Conservation (phyloP, 2,329 filamentous ascomycete species). For the Fusarium pseudonygamai region DNA sequence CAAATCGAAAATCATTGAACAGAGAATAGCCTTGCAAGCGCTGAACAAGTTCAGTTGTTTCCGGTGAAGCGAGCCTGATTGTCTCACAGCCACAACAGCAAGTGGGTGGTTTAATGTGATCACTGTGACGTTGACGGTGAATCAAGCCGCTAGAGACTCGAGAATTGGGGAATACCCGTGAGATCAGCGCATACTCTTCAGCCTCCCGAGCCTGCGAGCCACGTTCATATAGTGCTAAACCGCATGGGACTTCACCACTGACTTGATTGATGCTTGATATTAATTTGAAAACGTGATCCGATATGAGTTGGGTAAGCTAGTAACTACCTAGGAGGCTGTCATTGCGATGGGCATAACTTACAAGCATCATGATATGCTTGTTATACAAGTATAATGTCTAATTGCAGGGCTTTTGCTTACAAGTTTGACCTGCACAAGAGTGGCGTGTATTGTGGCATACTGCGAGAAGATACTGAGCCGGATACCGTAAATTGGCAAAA, state of each 20-base stretch:
- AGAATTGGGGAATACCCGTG: slow-evolving; percentile 15
- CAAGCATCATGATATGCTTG: neutral
- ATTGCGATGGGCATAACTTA: slow-evolving; percentile 2
- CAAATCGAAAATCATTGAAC: neutral
- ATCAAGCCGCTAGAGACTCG: slow-evolving; percentile 31
- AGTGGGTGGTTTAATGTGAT: slow-evolving; percentile 32
- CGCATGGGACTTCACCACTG: slow-evolving; percentile 1
- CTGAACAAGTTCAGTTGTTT: slow-evolving; percentile 11
- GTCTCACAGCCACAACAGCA: slow-evolving; percentile 37
- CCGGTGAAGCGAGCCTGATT: slow-evolving; percentile 28
- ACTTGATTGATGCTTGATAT: neutral
- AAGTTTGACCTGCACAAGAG: slow-evolving; percentile 25
- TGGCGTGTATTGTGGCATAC: slow-evolving; percentile 38
- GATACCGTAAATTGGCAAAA: slow-evolving; percentile 2
- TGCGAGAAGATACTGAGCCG: neutral
- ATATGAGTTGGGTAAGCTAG: neutral
- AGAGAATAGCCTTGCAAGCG: neutral
- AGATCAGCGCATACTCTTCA: slow-evolving; percentile 25
- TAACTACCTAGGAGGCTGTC: neutral
- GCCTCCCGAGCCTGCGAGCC: slow-evolving; percentile 15
- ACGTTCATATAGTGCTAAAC: slow-evolving; percentile 17
- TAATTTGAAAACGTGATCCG: slow-evolving; percentile 1
- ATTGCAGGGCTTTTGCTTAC: slow-evolving; percentile 27
- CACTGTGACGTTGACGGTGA: slow-evolving; percentile 40
- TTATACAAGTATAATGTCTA: neutral